Base-by-base conservation (phyloP, 148 eudicot species). In the Arctostaphylos glauca region DNA sequence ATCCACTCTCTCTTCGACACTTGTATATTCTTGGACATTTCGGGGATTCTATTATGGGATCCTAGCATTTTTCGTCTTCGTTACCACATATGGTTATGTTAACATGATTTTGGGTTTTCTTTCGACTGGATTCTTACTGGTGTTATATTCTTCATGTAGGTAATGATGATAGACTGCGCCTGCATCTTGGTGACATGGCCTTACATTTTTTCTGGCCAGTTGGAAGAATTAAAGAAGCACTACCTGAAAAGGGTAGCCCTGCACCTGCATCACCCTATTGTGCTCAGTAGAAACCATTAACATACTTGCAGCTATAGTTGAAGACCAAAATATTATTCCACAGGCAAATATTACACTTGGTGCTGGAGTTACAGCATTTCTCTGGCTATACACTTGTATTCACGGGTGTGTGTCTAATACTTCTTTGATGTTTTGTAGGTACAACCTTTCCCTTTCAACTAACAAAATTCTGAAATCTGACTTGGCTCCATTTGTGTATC, bases 181-280 rank as follows among this genome's bases (percentile, higher is more conserved):
- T 96, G 64, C 87, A 87, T 52, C 91, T 96, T 80, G 91, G 92
- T 90, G 99, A 94, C 82, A 68, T 91, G 93, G 90, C 54, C 41
- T 88, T 96, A 79, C 92, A 94, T 46, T 93, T 96, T 83, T 94
- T 93, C 2, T 96, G 98, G 99, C 87, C 95, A 19, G 85, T 94
- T 82, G 92, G 80, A 78, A 92, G 85, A 83, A 83, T 96, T 47
- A 88, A 83, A 86, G 93, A 88, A 88, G 90, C 86, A 64, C 86
- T 92, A 12, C 82, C 94, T 53, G 89, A 86, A 54, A 80, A 86
- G 84, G 88, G 84, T 74, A 74, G 80, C 58, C 83, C 81, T 38
- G 70, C 14, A 38, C 89, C 92, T 81, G 89, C 92, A 43, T 85
- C 91, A 64, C 98, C 98, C 52, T 80, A 82, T 81, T 95, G 54